Base-by-base conservation (phyloP, 768 basidiomycete genomes). In the Neoboletus subvelutipes region DNA sequence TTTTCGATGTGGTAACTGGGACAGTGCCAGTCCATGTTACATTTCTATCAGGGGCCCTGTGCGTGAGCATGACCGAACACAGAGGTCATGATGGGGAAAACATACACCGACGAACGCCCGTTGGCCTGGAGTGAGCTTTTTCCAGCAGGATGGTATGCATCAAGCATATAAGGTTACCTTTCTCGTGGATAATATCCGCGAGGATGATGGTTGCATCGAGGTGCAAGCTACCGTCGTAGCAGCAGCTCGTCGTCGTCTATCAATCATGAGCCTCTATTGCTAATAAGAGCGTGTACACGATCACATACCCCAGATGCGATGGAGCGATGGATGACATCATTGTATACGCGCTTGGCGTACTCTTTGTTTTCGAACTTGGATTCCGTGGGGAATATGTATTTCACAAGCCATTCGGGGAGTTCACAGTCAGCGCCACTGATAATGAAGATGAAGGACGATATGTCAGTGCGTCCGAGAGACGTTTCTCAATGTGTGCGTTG, bases 201-300 rank as follows among this genome's bases (percentile, higher is more conserved):
- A 97, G 82, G 20, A 81, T 72, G 71, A 86, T 90, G 6, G 91
- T 92, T 0, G 87, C 83, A 48, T 87, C 84, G 26, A 87, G 74
- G 69, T 98, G 93, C 9, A 93, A 73, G 0, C 88, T 88, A 12
- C 83, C 90, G 68, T 90, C 90, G 68, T 90, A 96, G 70, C 94
- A 96, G 68, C 91, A 95, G 63, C 87, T 90, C 0, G 94, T 96
- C 1, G 94, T 96, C 2, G 92, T 94, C 94, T 62, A 24, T 34
- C 33, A 20, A 18, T 47, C 53, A 24, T 63, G 28, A 41, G 59
- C 22, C 18, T 54, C 22, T 56, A 50, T 50, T 45, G 18, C 15
- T 13, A 34, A 13, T 15, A 34, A 28, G 12, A 52, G 31, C 18
- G 43, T 10, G 56, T 1, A 41, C 37, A 18, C 24, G 46, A 48